Evolutionary conservation across 495 filamentous ascomycete species (phyloP).

Genomic region (Astrothelium subdiscretum): DNA sequence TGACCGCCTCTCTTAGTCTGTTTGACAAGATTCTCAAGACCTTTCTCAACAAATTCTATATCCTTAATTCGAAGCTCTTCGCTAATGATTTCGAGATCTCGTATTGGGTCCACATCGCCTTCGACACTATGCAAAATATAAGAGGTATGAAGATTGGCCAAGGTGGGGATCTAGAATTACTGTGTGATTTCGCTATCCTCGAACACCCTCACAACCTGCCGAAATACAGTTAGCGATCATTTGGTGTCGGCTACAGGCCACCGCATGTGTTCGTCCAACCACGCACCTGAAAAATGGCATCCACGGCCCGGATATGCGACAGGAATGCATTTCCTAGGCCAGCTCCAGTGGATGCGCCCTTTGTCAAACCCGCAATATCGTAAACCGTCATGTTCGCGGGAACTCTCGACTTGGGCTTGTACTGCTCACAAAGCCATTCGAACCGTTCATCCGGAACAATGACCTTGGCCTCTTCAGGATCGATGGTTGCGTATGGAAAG

Average conservation of each 20-base stretch:
- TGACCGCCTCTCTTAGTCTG: conserved; percentile 90
- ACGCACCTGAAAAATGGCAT: conserved; percentile 83
- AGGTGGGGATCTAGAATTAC: background rate
- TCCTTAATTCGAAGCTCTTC: conserved; percentile 97
- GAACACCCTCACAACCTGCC: conserved; percentile 80
- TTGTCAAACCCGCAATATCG: conserved; percentile 95
- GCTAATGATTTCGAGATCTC: conserved; percentile 92
- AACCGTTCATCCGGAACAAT: conserved; percentile 94
- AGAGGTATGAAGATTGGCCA: background rate
- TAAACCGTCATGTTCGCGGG: conserved; percentile 98
- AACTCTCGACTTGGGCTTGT: conserved; percentile 91
- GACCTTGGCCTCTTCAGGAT: conserved; percentile 96
- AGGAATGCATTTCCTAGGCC: conserved; percentile 97
- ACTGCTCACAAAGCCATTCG: conserved; percentile 91
- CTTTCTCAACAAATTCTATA: conserved; percentile 97
- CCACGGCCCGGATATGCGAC: conserved; percentile 97
- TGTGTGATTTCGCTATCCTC: conserved; percentile 99
- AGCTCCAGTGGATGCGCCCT: conserved; percentile 91
- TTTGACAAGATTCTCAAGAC: conserved; percentile 78
- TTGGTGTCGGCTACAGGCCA: too few species aligned
- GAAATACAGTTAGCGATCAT: background rate
- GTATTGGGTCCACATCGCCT: conserved; percentile 89
- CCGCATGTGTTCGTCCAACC: too few species aligned
- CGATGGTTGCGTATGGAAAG: conserved; percentile 98
- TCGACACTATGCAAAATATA: conserved; percentile 46